Evolutionary conservation across 2,329 filamentous ascomycete genomes (phyloP), one percentile per base, ranked within the genome.

Genomic region (Neonectria faginata): DNA sequence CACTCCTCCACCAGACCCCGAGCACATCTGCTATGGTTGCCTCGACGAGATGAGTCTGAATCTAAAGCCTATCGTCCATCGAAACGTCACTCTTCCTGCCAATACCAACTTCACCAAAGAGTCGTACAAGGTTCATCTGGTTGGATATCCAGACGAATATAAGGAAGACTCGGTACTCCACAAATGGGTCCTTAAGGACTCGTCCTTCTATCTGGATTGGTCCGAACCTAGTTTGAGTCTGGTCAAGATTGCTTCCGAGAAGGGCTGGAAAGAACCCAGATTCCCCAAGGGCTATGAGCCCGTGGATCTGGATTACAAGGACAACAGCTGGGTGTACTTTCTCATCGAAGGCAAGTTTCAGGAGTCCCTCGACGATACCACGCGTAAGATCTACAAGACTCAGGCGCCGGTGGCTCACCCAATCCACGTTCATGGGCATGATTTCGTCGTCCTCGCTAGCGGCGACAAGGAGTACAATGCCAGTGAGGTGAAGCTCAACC

Each of bases 361-460:
- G 18, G 50, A 60, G 1, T 54, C 57, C 4, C 6, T 55, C 39
- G 25, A 55, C 20, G 55, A 60, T 16, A 10, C 50, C 41, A 60
- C 57, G 12, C 39, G 48, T 5, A 52, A 51, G 44, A 47, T 53
- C 39, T 64, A 56, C 29, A 25, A 62, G 16, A 54, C 20, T 7
- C 31, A 54, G 18, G n/a, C 50, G 7, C 50, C 60, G 3, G 60
- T 63, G 20, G 33, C 52, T 10, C 71, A 73, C 53, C 71, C 71
- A 5, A 72, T 73, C 20, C 71, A 73, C 10, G 53, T 73, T n/a
- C 71, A 73, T 56, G 71, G 71, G n/a, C 71, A 73, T 51, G 71
- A 73, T 55, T 73, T 73, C 48, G 62, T 62, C 41, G 33, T 73
- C 22, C 66, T 73, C 12, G 71, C 66, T 14, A 59, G 63, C 41